Conservation (phyloP, 768 basidiomycete species). For the Lactarius pseudohatsudake region DNA sequence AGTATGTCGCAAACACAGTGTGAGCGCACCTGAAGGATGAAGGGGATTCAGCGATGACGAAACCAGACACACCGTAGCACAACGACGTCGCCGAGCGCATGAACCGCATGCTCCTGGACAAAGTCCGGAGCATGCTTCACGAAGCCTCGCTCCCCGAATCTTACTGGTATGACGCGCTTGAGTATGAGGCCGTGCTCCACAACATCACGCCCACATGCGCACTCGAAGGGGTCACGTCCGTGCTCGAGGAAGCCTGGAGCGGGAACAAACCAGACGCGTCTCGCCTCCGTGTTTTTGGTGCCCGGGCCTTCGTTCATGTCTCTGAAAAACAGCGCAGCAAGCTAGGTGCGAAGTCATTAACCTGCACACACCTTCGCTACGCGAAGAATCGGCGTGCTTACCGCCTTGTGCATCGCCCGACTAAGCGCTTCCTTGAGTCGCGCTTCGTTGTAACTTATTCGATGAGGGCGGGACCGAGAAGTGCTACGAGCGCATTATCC, state of each 20-base stretch:
- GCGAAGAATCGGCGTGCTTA: background rate
- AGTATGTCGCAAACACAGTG: constrained; percentile 28
- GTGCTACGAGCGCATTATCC: no score
- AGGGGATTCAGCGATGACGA: constrained; percentile 18
- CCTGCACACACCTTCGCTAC: constrained; percentile 28
- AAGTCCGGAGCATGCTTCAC: background rate
- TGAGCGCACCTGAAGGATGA: constrained; percentile 18
- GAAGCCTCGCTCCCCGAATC: no score
- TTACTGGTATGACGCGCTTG: background rate
- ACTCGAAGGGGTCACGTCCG: constrained; percentile 25
- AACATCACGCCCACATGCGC: constrained; percentile 22
- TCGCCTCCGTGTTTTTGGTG: constrained; percentile 20
- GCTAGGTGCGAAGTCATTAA: constrained; percentile 2
- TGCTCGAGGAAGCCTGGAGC: constrained; percentile 19
- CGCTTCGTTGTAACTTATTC: no score
- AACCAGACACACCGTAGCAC: constrained; percentile 14
- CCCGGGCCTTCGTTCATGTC: constrained; percentile 12
- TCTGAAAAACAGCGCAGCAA: constrained; percentile 13
- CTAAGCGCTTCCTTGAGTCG: no score
- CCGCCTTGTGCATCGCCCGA: no score
- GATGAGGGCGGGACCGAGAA: no score
- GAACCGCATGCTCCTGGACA: constrained; percentile 28
- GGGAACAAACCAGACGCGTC: constrained; percentile 25
- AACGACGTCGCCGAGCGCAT: constrained; percentile 32
- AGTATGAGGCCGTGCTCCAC: constrained; percentile 25